These are phyloP conservation scores for Naumovozyma dairenensis DNA, from an alignment of 805 yeast species.

Conservation along the genomic window DNA sequence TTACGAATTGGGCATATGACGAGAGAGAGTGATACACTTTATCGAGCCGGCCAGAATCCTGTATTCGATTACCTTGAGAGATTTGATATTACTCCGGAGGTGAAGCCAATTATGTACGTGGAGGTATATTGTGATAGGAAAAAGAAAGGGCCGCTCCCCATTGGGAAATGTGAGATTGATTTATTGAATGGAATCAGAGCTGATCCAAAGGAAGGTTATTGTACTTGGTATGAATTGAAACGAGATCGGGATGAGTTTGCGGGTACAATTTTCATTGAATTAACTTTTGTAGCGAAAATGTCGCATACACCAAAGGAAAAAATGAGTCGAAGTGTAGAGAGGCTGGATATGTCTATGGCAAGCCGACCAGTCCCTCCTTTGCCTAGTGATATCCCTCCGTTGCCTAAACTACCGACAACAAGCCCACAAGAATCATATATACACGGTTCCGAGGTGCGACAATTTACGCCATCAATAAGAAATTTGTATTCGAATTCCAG, in stretches of 20 bases:
- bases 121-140: conserved; percentile 66
- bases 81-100: conserved; percentile 54
- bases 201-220: conserved; percentile 64
- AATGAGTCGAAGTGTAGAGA: conserved; percentile 8
- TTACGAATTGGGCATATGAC: conserved; percentile 74
- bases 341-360: conserved; percentile 21
- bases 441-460: conserved; percentile 24
- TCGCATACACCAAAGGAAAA: conserved; percentile 8
- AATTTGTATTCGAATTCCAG: neutral
- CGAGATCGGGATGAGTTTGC: conserved; percentile 60
- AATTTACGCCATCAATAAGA: conserved; percentile 16
- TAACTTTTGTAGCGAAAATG: conserved; percentile 71
- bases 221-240: conserved; percentile 69
- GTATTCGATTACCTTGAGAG: conserved; percentile 72
- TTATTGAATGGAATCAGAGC: conserved; percentile 62
- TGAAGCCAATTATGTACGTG: conserved; percentile 53
- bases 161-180: conserved; percentile 75
- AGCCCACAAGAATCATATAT: conserved; percentile 10
- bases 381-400: conserved; percentile 16
- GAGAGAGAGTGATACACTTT: conserved; percentile 64
- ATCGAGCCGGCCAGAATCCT: conserved; percentile 92
- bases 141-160: conserved; percentile 75
- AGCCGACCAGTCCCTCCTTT: conserved; percentile 27
- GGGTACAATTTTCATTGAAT: conserved; percentile 80
- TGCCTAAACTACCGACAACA: conserved; percentile 3